Base-by-base conservation (phyloP, 768 basidiomycete species). In the Thelephora ganbajun region DNA sequence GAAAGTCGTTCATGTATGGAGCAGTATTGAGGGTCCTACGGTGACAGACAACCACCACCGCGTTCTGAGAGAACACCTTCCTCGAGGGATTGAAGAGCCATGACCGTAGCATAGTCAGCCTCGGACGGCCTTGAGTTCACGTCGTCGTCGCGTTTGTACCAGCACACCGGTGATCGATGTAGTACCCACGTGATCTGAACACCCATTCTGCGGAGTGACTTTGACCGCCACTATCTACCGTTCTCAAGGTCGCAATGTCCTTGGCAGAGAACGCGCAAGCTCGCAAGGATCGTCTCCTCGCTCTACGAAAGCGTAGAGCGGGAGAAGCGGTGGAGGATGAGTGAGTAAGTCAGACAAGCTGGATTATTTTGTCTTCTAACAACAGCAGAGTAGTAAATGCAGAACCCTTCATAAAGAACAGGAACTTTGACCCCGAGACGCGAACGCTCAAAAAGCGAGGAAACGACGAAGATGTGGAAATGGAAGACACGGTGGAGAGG, bases 381-480 rank as follows among this genome's bases (percentile, higher is more conserved):
- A 30, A 11, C 26, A 30, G 9, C 26, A 30, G 26, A 9, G 26
- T 9, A 30, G 26, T 4, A 30, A 30, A 30, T 30, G 9, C 48
- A 39, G 72, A 71, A 53, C 67, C 77, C 11, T 58, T 80, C 45
- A 66, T 89, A 30, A 76, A 77, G 54, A 76, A 67, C 53, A 78
- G 94, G 33, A 93, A 93, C 58, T 98, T 86, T 62, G 94, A 98
- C 64, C 90, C 91, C 1, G 79, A 80, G 54, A 86, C 89, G 23
- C 78, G 84, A 50, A 85, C 81, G 45, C 63, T 85, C 55, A 76
- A 76, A 61, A 89, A 83, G 62, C 80, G 71, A 57, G 68, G 68
- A 14, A 64, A 65, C 22, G 61, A 59, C 9, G 78, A 77, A 43
- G 79, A 76, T 46, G 68, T 63, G 20, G 68, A 73, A 46, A 72